Evolutionary conservation across 768 basidiomycete genomes (phyloP).

Genomic region (Kwoniella heveanensis): DNA sequence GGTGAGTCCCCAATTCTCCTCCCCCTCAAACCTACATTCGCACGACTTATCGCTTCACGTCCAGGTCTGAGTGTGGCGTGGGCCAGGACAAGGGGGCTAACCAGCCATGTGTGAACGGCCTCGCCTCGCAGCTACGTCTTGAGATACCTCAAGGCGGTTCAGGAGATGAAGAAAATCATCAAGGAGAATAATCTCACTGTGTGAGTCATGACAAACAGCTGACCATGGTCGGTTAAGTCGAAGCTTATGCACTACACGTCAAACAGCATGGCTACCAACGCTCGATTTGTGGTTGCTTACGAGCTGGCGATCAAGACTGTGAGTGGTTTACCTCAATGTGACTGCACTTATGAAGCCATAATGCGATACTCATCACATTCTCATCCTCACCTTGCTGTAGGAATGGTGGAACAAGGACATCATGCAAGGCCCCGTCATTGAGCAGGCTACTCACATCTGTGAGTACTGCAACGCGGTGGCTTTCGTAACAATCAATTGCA

Average conservation of each 20-base stretch:
- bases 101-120: not conserved
- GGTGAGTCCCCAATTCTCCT: conserved; percentile 56
- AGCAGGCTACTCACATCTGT: conserved; percentile 81
- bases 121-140: conserved; percentile 67
- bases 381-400: conserved; percentile 26
- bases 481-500: too few relatives aligned
- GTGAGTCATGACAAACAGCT: conserved; percentile 25
- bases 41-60: too few relatives aligned
- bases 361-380: not conserved
- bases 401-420: conserved; percentile 54
- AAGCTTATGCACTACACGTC: too few relatives aligned
- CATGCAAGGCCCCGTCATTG: conserved; percentile 52
- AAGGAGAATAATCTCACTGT: conserved; percentile 88
- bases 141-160: conserved; percentile 85
- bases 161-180: conserved; percentile 93
- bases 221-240: not conserved
- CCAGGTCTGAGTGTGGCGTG: too few relatives aligned
- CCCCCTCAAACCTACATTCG: not conserved
- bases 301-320: conserved; percentile 44
- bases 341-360: not conserved
- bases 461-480: too few relatives aligned
- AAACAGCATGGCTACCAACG: conserved; percentile 44
- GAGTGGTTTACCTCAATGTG: too few relatives aligned
- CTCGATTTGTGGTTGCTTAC: conserved; percentile 40
- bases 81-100: too few relatives aligned